A percentile compares a stretch with the other conserved stretches of the same genome.
phyloP scores from a whole-genome alignment of 805 yeast genomes.

The Sugiyamaella smithiae region DNA sequence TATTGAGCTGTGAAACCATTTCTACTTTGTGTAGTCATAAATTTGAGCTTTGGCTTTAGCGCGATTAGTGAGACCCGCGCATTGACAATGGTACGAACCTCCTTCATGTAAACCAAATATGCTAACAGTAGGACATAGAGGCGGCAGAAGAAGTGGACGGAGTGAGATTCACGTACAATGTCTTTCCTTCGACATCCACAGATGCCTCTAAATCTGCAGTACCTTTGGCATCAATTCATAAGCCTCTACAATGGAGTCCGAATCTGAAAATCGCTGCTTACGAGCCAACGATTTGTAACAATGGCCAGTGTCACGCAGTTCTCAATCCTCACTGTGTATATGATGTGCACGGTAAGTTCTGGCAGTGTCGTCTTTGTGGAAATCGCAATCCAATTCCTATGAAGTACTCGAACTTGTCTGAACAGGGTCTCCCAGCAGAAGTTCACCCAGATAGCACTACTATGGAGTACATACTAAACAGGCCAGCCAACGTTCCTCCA shows the following conservation, averaged over 20 bases:
- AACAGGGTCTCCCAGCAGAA: constrained; percentile 79
- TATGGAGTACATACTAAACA: constrained; percentile 76
- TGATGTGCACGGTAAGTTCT: constrained; percentile 68
- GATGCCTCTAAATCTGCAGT: constrained; percentile 83
- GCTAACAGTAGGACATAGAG: constrained; percentile 50
- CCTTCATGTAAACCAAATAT: no score
- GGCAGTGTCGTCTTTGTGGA: constrained; percentile 85
- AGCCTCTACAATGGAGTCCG: constrained; percentile 74
- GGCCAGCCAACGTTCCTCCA: constrained; percentile 66
- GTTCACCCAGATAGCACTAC: constrained; percentile 65
- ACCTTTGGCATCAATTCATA: constrained; percentile 84
- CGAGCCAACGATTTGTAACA: constrained; percentile 74
- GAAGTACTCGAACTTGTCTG: constrained; percentile 72
- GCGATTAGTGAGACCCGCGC: no score
- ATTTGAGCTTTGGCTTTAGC: no score
- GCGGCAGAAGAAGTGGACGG: constrained; percentile 54
- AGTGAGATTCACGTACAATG: constrained; percentile 69
- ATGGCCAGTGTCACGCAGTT: constrained; percentile 64
- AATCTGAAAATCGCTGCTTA: constrained; percentile 68
- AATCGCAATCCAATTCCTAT: constrained; percentile 76
- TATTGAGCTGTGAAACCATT: no score
- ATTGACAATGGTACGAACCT: no score
- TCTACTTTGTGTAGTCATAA: no score
- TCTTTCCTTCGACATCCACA: constrained; percentile 75
- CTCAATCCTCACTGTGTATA: constrained; percentile 73